A percentile compares a stretch with the other conserved stretches of the same genome.
phyloP scores from a whole-genome alignment of 2,329 filamentous ascomycete species.

The Didymella exigua region DNA sequence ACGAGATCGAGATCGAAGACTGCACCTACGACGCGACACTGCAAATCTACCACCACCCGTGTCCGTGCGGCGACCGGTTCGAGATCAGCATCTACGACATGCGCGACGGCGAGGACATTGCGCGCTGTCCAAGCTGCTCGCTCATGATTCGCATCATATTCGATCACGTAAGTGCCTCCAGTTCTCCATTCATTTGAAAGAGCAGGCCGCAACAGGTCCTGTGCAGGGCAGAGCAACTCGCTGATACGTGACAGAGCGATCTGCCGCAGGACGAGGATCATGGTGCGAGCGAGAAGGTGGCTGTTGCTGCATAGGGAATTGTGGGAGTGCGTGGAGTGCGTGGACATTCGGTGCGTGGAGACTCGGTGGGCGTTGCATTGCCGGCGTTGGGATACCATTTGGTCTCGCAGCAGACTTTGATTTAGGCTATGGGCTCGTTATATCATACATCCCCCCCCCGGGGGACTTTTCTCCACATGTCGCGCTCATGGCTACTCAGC shows the following conservation, averaged over 20 bases:
- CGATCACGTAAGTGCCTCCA: conserved; percentile 65
- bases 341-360: too few relatives aligned
- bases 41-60: conserved; percentile 94
- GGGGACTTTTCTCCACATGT: neutral
- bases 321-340: neutral
- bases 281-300: conserved; percentile 28
- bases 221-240: neutral
- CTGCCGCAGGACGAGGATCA: conserved; percentile 37
- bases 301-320: conserved; percentile 40
- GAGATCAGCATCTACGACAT: conserved; percentile 86
- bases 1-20: conserved; percentile 98
- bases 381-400: neutral
- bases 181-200: too few relatives aligned
- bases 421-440: neutral
- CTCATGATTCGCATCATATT: conserved; percentile 96
- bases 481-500: neutral
- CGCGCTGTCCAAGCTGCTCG: conserved; percentile 96
- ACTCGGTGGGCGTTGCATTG: neutral
- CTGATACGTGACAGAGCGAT: conserved; percentile 32
- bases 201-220: too few relatives aligned
- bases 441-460: neutral
- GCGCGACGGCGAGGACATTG: conserved; percentile 87
- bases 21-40: conserved; percentile 88
- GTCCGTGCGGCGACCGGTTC: conserved; percentile 95
- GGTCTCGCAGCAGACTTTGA: neutral